A percentile compares a stretch with the other conserved stretches of the same genome.
Conservation (phyloP, 208 protist genomes). For the Acanthamoeba sp. region DNA sequence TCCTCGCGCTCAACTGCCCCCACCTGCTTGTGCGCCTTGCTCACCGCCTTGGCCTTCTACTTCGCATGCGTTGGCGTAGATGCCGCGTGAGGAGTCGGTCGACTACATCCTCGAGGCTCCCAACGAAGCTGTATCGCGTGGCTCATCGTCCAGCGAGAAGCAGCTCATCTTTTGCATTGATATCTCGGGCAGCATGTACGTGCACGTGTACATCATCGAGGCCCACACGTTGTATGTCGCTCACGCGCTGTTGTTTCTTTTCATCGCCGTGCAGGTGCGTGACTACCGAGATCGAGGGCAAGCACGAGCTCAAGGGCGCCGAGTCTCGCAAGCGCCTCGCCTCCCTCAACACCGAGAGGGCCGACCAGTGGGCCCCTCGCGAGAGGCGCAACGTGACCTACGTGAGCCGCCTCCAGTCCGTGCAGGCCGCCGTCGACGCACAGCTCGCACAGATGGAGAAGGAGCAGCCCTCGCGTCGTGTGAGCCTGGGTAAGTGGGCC, state of each 20-base stretch:
- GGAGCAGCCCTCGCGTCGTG: conserved; percentile 12
- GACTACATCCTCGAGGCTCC: conserved; percentile 72
- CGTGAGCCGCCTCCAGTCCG: conserved; percentile 71
- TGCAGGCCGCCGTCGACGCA: conserved; percentile 75
- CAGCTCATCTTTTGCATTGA: conserved; percentile 59
- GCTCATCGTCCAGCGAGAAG: conserved; percentile 41
- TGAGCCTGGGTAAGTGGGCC: conserved; percentile 60
- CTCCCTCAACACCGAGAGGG: conserved; percentile 44
- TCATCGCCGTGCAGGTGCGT: conserved; percentile 41
- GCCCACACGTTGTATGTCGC: background rate
- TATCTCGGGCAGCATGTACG: conserved; percentile 70
- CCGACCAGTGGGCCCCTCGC: conserved; percentile 41
- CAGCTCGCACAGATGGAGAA: conserved; percentile 54
- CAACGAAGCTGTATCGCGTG: background rate
- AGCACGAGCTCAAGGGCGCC: conserved; percentile 51
- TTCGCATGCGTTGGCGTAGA: background rate
- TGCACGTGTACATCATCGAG: too few species aligned
- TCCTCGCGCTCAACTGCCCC: background rate
- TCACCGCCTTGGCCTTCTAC: background rate
- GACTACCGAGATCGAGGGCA: conserved; percentile 71
- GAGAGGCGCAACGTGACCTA: conserved; percentile 74
- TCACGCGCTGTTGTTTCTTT: background rate
- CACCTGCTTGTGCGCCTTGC: background rate
- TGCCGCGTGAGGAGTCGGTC: conserved; percentile 25
- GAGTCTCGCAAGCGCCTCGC: background rate